Percentiles rank a stretch among this genome's conserved stretches.
phyloP scores from a whole-genome alignment of 345 rosid species.

The Lenwebbia sp. region DNA sequence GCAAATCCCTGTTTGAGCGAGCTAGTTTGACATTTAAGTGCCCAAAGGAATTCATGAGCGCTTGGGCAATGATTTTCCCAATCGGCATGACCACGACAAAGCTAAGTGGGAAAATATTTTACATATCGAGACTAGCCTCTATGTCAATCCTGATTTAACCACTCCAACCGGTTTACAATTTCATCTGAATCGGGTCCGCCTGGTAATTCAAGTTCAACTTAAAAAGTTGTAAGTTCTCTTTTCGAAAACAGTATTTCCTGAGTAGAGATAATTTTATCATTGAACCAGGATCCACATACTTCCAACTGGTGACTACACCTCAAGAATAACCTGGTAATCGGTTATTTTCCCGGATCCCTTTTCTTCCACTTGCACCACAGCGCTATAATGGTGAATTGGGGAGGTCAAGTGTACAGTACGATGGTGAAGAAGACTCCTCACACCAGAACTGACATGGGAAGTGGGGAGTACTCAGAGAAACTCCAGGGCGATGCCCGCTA shows the following conservation, averaged over 20 bases:
- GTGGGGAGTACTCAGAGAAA: conserved; percentile 15
- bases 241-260: neutral
- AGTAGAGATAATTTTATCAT: neutral
- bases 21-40: neutral
- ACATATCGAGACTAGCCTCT: neutral
- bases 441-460: conserved; percentile 49
- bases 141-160: neutral
- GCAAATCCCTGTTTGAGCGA: neutral
- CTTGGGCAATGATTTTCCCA: neutral
- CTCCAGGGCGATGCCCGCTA: conserved; percentile 2
- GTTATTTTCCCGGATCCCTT: conserved; percentile 40
- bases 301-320: conserved; percentile 39
- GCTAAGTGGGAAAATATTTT: neutral
- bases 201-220: neutral
- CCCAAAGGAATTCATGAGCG: neutral
- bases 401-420: conserved; percentile 45
- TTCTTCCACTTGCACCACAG: conserved; percentile 13
- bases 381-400: conserved; percentile 42
- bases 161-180: neutral
- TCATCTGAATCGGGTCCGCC: neutral
- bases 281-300: conserved; percentile 23
- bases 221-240: neutral
- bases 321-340: neutral
- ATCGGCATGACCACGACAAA: neutral
- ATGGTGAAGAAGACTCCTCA: conserved; percentile 33